Evolutionary conservation across 2,329 filamentous ascomycete species (phyloP).

Genomic region (Stagonosporopsis cucurbitacearum): DNA sequence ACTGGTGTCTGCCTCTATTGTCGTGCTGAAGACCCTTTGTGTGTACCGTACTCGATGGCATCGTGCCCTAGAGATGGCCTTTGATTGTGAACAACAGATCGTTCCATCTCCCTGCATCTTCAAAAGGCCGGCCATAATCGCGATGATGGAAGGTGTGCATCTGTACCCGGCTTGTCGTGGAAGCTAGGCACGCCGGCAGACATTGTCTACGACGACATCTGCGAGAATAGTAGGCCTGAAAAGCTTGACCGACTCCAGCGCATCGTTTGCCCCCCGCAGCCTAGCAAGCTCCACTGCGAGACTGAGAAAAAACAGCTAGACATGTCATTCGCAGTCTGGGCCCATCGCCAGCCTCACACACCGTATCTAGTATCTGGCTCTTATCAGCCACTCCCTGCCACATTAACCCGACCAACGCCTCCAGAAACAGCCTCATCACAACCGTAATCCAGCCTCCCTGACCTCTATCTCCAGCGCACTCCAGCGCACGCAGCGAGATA

Average conservation of each 20-base stretch:
- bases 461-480: constrained; percentile 3
- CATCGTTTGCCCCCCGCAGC: constrained; percentile 1
- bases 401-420: neutral
- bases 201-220: constrained; percentile 4
- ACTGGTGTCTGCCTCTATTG: neutral
- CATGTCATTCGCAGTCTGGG: constrained; percentile 12
- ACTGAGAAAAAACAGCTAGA: constrained; percentile 1
- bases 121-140: too few relatives aligned
- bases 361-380: constrained; percentile 5
- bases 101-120: neutral
- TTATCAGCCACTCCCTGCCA: constrained; percentile 11
- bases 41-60: neutral
- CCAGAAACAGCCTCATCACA: neutral
- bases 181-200: constrained; percentile 9
- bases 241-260: constrained; percentile 11
- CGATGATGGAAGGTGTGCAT: neutral
- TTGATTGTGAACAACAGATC: neutral
- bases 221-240: constrained; percentile 11
- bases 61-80: neutral
- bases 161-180: neutral
- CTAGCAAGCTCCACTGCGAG: constrained; percentile 5
- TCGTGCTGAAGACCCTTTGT: constrained; percentile 13
- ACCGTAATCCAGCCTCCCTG: constrained; percentile 9
- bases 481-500: neutral
- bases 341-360: constrained; percentile 12